Evolutionary conservation across 352 stramenopile genomes (phyloP), one percentile per base, ranked within the genome.

Genomic region (Pythium scleroteichum): DNA sequence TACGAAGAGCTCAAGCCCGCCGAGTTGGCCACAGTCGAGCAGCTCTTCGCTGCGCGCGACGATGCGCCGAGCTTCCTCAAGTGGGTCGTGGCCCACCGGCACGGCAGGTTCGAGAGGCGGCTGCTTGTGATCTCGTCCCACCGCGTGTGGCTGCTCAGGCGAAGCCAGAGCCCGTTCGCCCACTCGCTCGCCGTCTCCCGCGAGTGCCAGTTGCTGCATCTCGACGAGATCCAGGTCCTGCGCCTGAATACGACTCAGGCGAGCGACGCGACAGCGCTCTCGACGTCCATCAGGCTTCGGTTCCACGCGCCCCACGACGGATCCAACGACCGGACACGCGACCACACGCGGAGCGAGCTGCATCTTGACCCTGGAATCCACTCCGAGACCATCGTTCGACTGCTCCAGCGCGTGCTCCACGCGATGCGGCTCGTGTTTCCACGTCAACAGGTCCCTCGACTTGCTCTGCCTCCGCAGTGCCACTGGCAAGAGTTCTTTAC

Each of bases 321-420:
- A n/a, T n/a, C n/a, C n/a, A n/a, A n/a, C n/a, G 23, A 35, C 33
- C 7, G 32, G 3, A 10, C 1, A 4, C 20, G 26, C 3, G 20
- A 51, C 20, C 12, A 50, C 10, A 13, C n/a, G 10, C 39, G 24
- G 16, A 13, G 10, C 7, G 35, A 62, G 16, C 40, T 92, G 33
- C 79, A 88, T 32, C 74, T 90, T 20, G 76, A 92, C 38, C 73
- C 78, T 9, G 78, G 82, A 0, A 72, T 74, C 23, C 76, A 87
- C 57, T 76, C 60, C 3, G 79, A 88, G 52, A 79, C 54, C 35
- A 58, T 92, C 16, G 75, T 76, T 26, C 69, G 75, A 0, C 62
- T 92, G 0, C 47, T 85, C 6, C 79, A 92, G 50, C 79, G 79
- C 8, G 54, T 75, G 24, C 57, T 92, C 2, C 62, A 89, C 23